Conservation (phyloP, 2,329 filamentous ascomycete species). For the Gnomoniopsis sp. region DNA sequence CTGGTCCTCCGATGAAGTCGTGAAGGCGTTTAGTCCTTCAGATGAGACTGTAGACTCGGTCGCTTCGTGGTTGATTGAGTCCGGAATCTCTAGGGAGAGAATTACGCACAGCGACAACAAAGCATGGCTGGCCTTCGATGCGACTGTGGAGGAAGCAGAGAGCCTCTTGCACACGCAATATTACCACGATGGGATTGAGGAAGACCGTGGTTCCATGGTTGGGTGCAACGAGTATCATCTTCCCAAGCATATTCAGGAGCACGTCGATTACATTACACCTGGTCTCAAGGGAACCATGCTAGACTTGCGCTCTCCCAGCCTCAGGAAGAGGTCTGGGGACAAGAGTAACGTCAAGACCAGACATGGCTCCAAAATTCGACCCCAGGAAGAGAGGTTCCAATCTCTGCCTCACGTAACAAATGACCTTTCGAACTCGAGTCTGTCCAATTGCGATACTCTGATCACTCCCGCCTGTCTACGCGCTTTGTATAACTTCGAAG, state of each 20-base stretch:
- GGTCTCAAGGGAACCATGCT: conserved; percentile 3
- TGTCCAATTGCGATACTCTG: conserved; percentile 25
- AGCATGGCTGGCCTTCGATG: conserved; percentile 26
- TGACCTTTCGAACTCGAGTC: conserved; percentile 4
- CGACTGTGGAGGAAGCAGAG: conserved; percentile 24
- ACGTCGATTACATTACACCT: conserved; percentile 20
- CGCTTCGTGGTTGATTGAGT: conserved; percentile 28
- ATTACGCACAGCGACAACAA: conserved; percentile 11
- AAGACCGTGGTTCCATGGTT: conserved; percentile 21
- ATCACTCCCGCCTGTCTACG: conserved; percentile 32
- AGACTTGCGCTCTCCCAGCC: neutral
- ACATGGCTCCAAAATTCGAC: neutral
- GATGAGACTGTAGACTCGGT: conserved; percentile 30
- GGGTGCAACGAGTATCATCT: conserved; percentile 19
- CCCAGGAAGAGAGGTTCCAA: neutral
- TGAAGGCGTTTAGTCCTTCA: conserved; percentile 35
- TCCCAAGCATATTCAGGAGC: conserved; percentile 17
- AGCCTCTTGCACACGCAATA: conserved; percentile 23
- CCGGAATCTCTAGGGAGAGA: conserved; percentile 26
- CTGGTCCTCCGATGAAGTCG: conserved; percentile 33
- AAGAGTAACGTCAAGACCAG: neutral
- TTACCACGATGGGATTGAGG: conserved; percentile 24
- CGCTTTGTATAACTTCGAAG: conserved; percentile 28
- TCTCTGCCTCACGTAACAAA: neutral
- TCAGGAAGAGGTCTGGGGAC: neutral